Base-by-base conservation (phyloP, 495 filamentous ascomycete species). In the Aspergillus olivimuriae region DNA sequence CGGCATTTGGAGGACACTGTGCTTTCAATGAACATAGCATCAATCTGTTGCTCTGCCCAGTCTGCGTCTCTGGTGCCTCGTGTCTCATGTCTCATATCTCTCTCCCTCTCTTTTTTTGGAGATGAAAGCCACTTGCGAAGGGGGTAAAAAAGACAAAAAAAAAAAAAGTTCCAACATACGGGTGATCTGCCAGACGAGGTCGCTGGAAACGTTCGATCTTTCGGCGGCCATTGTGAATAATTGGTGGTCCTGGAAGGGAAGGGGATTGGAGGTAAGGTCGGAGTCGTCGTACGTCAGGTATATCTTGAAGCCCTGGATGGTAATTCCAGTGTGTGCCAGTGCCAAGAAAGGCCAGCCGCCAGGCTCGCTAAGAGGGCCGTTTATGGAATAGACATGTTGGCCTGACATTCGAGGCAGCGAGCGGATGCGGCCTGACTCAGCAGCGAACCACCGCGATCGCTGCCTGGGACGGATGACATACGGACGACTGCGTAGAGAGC, bases 111-210 rank as follows among this genome's bases (percentile, higher is more conserved):
- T 15, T 9, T 34, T 18, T 34, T 14, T 18, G 33, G n/a, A n/a
- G n/a, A n/a, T n/a, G n/a, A n/a, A n/a, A n/a, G n/a, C n/a, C n/a
- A n/a, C n/a, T n/a, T n/a, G n/a, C n/a, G n/a, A n/a, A n/a, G n/a
- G n/a, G n/a, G n/a, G n/a, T n/a, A n/a, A n/a, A n/a, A 28, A 28
- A 28, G 24, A 6, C 24, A 6, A 6, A 11, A 5, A 11, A 6
- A 28, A 28, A 28, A 11, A 28, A 28, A 28, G 24, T 5, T 28
- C 24, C 24, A 28, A 83, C 86, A 60, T 76, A 95, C 89, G 86
- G 74, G 79, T 77, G 66, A 89, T 69, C 75, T 89, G 82, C 89
- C 89, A 96, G 75, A 95, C 73, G 51, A 95, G 78, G 64, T 96
- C 89, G 56, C 81, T 70, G 60, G 87, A 92, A 61, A 94, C 74